Evolutionary conservation across 2,329 filamentous ascomycete species (phyloP), one percentile per base, ranked within the genome.

Genomic region (Phialemonium atrogriseum): DNA sequence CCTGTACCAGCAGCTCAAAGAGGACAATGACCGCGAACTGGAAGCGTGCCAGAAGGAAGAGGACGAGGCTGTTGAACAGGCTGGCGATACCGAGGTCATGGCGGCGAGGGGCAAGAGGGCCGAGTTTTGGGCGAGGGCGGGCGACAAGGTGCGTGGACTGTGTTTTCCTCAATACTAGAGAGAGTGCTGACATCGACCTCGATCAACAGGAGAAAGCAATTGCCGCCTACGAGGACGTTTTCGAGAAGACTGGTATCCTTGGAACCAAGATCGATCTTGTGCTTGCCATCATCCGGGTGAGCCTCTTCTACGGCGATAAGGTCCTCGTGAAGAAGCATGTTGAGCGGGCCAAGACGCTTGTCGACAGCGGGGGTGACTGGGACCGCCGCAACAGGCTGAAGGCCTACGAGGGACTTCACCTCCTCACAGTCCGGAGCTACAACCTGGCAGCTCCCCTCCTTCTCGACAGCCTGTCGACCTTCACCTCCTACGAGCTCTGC

Each of bases 401-500:
- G 80, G 91, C 91, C 45, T 98, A 98, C 71, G 87, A 94, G 56
- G 91, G 91, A 40, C 72, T 98, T 34, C 83, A 96, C 55, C 75
- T 94, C 36, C 79, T 98, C 45, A 96, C 89, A 15, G 77, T 91
- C 44, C 87, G 91, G 47, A 88, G 87, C 39, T 87, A 96, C 69
- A 84, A 80, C 57, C 68, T 85, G 37, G 88, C 87, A 24, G 91
- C 91, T 2, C 89, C 91, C 24, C 75, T 95, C 9, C 80, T 98
- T 30, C 85, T 98, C 51, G 91, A 98, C 68, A 94, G 86, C 53
- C 72, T 98, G 45, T 95, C 89, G 17, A 98, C 91, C 14, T 98
- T 98, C 59, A 98, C 91, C 40, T 95, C 87, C 58, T 95, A 95
- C 65, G 91, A 98, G 61, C 77, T 98, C 30, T 98, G 91, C 77